These are phyloP conservation scores for Lentinula raphanica DNA, from an alignment of 768 basidiomycete genomes.

Conservation along the genomic window DNA sequence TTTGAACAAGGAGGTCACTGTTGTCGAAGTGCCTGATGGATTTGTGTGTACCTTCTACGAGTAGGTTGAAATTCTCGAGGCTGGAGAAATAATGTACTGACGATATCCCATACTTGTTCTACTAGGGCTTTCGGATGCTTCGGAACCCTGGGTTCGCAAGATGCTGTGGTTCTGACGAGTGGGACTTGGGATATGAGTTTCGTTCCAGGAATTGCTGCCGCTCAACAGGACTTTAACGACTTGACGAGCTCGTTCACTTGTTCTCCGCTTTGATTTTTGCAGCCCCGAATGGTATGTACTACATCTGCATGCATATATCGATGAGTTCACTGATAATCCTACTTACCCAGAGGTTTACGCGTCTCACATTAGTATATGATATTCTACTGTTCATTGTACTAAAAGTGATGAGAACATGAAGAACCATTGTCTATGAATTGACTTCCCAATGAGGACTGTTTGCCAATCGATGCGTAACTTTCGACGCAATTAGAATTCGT, in stretches of 20 bases:
- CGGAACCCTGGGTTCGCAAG: neutral
- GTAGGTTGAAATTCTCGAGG: no score
- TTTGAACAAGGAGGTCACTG: conserved; percentile 6
- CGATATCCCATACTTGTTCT: neutral
- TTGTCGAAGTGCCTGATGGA: neutral
- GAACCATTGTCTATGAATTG: no score
- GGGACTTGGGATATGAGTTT: conserved; percentile 5
- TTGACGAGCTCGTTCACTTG: conserved; percentile 6
- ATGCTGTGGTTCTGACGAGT: neutral
- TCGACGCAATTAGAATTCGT: neutral
- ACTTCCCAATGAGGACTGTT: no score
- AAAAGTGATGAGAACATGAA: no score
- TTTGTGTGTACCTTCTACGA: conserved; percentile 8
- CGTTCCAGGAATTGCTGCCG: neutral
- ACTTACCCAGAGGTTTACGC: no score
- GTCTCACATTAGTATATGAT: no score
- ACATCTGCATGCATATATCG: no score
- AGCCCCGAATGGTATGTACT: no score
- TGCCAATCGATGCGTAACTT: no score
- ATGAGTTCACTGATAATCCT: no score
- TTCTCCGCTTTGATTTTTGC: conserved; percentile 3
- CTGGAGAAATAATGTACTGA: no score
- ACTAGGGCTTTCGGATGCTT: neutral
- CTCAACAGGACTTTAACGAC: conserved; percentile 5
- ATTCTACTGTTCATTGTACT: no score